Percentiles rank a stretch among this genome's conserved stretches.
Conservation (phyloP, 169 alveolate species). For the Babesia ovata region DNA sequence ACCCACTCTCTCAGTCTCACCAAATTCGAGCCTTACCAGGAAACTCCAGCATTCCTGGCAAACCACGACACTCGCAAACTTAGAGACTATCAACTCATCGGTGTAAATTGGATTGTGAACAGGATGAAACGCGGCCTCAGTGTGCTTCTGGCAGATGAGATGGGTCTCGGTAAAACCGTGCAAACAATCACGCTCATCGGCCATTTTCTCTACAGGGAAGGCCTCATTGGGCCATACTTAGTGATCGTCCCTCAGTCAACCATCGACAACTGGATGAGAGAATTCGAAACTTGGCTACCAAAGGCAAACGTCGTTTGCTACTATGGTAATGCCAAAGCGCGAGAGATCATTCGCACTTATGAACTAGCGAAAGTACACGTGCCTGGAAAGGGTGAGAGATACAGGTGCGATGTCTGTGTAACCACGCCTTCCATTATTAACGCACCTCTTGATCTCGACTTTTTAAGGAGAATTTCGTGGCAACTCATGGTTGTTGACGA, state of each 20-base stretch:
- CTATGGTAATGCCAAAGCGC: constrained; percentile 90
- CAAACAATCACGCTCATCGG: constrained; percentile 93
- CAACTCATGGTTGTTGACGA: constrained; percentile 92
- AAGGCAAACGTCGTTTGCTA: constrained; percentile 90
- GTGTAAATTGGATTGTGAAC: constrained; percentile 94
- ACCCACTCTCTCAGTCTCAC: constrained; percentile 82
- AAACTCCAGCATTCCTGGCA: constrained; percentile 84
- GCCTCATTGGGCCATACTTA: constrained; percentile 88
- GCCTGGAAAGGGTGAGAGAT: constrained; percentile 79
- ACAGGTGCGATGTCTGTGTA: constrained; percentile 84
- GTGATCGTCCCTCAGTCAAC: constrained; percentile 95
- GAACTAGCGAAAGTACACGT: constrained; percentile 79
- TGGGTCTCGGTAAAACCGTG: constrained; percentile 95
- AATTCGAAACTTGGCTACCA: constrained; percentile 92
- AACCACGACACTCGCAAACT: constrained; percentile 71
- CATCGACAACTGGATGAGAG: constrained; percentile 95
- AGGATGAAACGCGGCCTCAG: constrained; percentile 92
- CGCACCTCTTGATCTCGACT: constrained; percentile 86
- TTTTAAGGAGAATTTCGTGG: constrained; percentile 84
- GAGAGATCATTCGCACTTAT: constrained; percentile 83
- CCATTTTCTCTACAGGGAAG: constrained; percentile 83
- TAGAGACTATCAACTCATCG: constrained; percentile 93
- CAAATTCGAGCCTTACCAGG: constrained; percentile 86
- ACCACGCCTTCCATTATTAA: constrained; percentile 88
- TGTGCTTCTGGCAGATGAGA: constrained; percentile 93